Base-by-base conservation (phyloP, 2,329 filamentous ascomycete species). In the Geosmithia flava region DNA sequence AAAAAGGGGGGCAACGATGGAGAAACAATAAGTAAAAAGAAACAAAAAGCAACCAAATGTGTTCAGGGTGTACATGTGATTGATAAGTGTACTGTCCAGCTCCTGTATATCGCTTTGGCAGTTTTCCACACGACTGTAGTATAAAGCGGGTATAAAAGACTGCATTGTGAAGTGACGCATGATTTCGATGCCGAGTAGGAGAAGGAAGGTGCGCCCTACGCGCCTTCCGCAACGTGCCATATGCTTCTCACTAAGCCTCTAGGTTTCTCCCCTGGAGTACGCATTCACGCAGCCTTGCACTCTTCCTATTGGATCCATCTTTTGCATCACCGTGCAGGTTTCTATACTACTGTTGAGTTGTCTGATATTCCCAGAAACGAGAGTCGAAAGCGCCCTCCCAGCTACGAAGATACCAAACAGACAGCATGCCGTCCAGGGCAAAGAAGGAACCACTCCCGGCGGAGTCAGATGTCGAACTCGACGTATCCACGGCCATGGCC, bases 1-100 rank as follows among this genome's bases (percentile, higher is more conserved):
- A 51, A 56, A 4, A 27, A 27, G 33, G 33, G 48, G 48, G 46
- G 48, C 47, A 49, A 46, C 40, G 17, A 33, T 44, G 39, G 43
- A 48, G 23, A 46, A 41, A 40, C 29, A 20, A 40, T 10, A 19
- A 23, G 39, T 47, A 19, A 42, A 43, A 46, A 27, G 29, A 46
- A 20, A 23, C 19, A 2, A 27, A 44, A 44, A 27, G 30, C 11
- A 23, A 17, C 11, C 15, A 44, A 44, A 16, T 3, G 15, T 11
- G 33, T 16, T 16, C 33, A 11, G 11, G 15, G 15, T 37, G 10
- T 11, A 3, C 3, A 13, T 13, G 33, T 37, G 33, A 37, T 3
- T 37, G 10, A 13, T 37, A n/a, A n/a, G n/a, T n/a, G 11, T 37
- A 16, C 33, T 11, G 15, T 37, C 11, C 13, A 3, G 13, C 10